Conservation (phyloP, 2,329 filamentous ascomycete species). For the Aquanectria penicillioides region DNA sequence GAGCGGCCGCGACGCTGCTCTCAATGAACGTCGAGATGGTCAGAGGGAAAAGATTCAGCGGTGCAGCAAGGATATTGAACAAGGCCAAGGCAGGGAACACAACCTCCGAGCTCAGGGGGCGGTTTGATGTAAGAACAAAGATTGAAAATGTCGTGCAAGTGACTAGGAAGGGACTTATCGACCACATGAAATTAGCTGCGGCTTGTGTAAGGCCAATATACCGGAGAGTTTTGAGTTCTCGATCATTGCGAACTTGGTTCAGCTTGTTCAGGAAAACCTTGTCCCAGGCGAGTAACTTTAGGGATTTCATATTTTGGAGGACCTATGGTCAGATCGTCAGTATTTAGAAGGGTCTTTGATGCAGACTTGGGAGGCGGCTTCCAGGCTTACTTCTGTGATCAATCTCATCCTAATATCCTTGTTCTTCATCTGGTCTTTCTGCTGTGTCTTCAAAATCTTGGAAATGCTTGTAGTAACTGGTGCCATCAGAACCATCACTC, state of each 20-base stretch:
- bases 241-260: not conserved
- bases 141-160: slow-evolving; percentile 4
- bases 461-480: slow-evolving; percentile 5
- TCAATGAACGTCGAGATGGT: not conserved
- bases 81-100: slow-evolving; percentile 1
- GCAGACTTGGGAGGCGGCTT: not conserved
- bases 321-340: not conserved
- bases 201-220: not conserved
- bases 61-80: not conserved
- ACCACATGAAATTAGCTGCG: not conserved
- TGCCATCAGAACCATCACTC: not conserved
- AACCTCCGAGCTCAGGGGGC: slow-evolving; percentile 2
- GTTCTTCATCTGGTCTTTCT: slow-evolving; percentile 12
- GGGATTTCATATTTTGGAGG: slow-evolving; percentile 2
- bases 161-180: not conserved
- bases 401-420: slow-evolving; percentile 1
- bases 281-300: slow-evolving; percentile 7
- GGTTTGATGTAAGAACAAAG: not conserved
- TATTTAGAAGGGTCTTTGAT: not conserved
- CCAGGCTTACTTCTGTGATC: not conserved
- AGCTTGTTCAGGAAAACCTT: not conserved
- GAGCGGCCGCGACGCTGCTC: not conserved
- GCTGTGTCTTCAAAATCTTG: not conserved
- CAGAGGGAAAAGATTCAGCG: not conserved
- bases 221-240: slow-evolving; percentile 1